Conservation (phyloP, 2,329 filamentous ascomycete species). For the Didymella exigua region DNA sequence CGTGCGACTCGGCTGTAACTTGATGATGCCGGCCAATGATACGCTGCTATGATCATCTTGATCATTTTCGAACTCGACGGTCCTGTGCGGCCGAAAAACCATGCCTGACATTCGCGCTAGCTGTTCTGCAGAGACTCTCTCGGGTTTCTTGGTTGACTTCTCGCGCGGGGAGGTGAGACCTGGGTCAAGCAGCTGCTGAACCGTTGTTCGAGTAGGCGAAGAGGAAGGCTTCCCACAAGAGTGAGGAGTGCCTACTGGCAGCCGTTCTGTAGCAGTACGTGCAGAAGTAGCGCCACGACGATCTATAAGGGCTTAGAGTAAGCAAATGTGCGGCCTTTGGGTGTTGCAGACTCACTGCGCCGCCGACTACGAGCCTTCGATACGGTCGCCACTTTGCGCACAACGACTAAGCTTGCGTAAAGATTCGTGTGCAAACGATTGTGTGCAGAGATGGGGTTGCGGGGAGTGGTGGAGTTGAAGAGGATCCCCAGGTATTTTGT, state of each 20-base stretch:
- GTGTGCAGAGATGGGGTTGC: neutral
- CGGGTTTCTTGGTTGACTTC: neutral
- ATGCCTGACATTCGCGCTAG: conserved; percentile 32
- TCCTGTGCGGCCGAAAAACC: conserved; percentile 30
- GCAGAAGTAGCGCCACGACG: conserved; percentile 26
- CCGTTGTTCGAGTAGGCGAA: neutral
- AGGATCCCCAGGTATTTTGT: neutral
- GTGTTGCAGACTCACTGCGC: conserved; percentile 30
- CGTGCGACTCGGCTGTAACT: conserved; percentile 28
- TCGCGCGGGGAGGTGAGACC: conserved; percentile 18
- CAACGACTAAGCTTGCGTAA: neutral
- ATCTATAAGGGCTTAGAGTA: conserved; percentile 13
- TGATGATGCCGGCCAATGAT: conserved; percentile 29
- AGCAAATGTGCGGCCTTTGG: neutral
- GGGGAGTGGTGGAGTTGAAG: neutral
- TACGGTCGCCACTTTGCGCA: conserved; percentile 29
- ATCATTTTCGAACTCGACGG: conserved; percentile 20
- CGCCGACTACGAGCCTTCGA: conserved; percentile 23
- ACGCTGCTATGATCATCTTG: conserved; percentile 21
- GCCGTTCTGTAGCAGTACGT: conserved; percentile 18
- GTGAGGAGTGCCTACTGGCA: conserved; percentile 23
- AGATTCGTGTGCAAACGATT: no score
- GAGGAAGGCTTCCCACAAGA: neutral
- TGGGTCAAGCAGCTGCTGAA: neutral
- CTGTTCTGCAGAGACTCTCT: neutral